phyloP scores from a whole-genome alignment of 139 green algal species.

The Parachlorella kessleri region DNA sequence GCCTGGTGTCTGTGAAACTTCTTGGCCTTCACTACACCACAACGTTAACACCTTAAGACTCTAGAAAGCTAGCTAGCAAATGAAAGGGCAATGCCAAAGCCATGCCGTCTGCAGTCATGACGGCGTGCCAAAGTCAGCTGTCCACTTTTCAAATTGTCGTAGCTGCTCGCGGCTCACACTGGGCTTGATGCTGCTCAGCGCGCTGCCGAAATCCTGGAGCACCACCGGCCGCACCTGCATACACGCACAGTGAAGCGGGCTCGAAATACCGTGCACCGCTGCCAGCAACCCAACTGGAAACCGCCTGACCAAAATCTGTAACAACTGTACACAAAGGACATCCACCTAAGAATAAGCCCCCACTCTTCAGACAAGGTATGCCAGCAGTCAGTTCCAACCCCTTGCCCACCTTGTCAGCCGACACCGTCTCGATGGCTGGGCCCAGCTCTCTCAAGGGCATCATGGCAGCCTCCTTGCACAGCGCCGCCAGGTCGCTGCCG shows the following conservation, averaged over 20 bases:
- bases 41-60: too few relatives aligned
- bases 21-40: too few relatives aligned
- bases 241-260: background rate
- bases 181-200: conserved; percentile 60
- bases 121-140: conserved; percentile 63
- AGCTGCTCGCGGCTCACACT: conserved; percentile 57
- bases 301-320: background rate
- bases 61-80: too few relatives aligned
- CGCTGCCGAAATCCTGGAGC: conserved; percentile 58
- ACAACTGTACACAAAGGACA: background rate
- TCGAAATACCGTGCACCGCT: too few relatives aligned
- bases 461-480: conserved; percentile 85
- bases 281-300: too few relatives aligned
- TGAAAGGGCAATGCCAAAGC: too few relatives aligned
- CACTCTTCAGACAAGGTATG: too few relatives aligned
- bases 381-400: too few relatives aligned
- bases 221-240: conserved; percentile 43
- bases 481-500: conserved; percentile 76
- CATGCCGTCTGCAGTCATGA: too few relatives aligned
- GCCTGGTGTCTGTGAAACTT: too few relatives aligned
- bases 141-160: conserved; percentile 65
- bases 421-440: conserved; percentile 5
- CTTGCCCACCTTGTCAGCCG: conserved; percentile 30
- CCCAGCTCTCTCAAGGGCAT: conserved; percentile 72
- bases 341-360: background rate